Evolutionary conservation across 805 yeast genomes (phyloP), one percentile per base, ranked within the genome.

Genomic region (Starmerella tilneyi): DNA sequence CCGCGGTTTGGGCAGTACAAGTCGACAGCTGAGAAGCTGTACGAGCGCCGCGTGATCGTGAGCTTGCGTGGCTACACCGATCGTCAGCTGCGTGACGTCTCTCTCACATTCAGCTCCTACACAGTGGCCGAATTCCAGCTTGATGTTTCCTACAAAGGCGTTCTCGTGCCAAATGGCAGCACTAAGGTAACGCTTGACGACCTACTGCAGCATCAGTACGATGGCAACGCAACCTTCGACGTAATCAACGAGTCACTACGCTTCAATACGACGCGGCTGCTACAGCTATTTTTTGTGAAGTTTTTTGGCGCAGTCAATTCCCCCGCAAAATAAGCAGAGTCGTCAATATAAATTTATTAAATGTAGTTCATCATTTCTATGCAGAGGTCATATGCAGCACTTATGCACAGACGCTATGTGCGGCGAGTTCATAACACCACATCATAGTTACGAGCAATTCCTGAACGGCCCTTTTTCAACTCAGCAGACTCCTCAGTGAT

Each of bases 381-480:
- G n/a, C n/a, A n/a, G n/a, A n/a, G n/a, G n/a, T n/a, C n/a, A n/a
- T n/a, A n/a, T n/a, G n/a, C n/a, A n/a, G n/a, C n/a, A n/a, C n/a
- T n/a, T n/a, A n/a, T n/a, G n/a, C n/a, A n/a, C n/a, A n/a, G n/a
- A n/a, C n/a, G n/a, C n/a, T n/a, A n/a, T 30, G 16, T 36, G 30
- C 21, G 22, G 16, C 11, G 17, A 11, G 27, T 26, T 36, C 40
- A 36, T 36, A 23, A 36, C 40, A 36, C 13, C 15, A 85, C 62
- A 80, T 82, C 57, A 56, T 89, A 92, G 2, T 92, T 94, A 53
- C 97, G 71, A 2, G 98, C 98, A 45, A 89, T 75, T 31, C 98
- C 98, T 2, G 74, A 69, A 38, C 80, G 69, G 1, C 98, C 98
- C 52, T 80, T 78, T 58, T 86, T 94, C 0, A 85, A 72, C 0